Base-by-base conservation (phyloP, 2,329 filamentous ascomycete species). In the Botrytis sinoallii region DNA sequence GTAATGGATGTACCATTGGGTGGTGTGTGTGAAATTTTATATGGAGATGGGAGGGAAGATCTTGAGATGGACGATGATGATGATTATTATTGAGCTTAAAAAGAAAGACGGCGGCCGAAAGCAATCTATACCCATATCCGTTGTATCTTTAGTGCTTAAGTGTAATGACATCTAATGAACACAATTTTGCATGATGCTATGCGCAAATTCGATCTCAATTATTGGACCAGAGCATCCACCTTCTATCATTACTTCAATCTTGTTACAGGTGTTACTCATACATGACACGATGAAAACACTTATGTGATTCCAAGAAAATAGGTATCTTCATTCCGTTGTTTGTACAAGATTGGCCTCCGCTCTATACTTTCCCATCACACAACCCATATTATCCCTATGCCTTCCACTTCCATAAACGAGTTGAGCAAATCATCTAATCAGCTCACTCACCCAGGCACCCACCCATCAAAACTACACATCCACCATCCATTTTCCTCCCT, bases 1-100 rank as follows among this genome's bases (percentile, higher is more conserved):
- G 96, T 98, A 12, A 93, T 99, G 93, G 96, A 99, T 84, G 91
- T 99, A 67, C 96, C 96, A 12, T 88, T 98, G 77, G 95, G 94
- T 16, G 96, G 95, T 0, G 95, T 98, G 2, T 98, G 95, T 81
- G 95, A 99, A 84, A 90, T 99, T 48, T 82, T 99, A 35, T 99
- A 98, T 82, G 95, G 94, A 0, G 88, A 89, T 71, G 84, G 84
- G 22, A 71, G 71, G 32, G 42, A 40, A 25, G 72, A 70, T 25
- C 60, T n/a, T 55, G 72, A 32, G 4, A 48, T 42, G 42, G 72
- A 48, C 25, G 72, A 73, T 25, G 44, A 73, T 25, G 44, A 65
- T 64, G 66, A 71, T 20, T 69, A 48, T 18, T 35, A 44, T 18
- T 42, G 22, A 57, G 18, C 20, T 7, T n/a, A 55, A 8, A 12